Conservation (phyloP, 179 eudicot genomes). For the Corrigiola litoralis region DNA sequence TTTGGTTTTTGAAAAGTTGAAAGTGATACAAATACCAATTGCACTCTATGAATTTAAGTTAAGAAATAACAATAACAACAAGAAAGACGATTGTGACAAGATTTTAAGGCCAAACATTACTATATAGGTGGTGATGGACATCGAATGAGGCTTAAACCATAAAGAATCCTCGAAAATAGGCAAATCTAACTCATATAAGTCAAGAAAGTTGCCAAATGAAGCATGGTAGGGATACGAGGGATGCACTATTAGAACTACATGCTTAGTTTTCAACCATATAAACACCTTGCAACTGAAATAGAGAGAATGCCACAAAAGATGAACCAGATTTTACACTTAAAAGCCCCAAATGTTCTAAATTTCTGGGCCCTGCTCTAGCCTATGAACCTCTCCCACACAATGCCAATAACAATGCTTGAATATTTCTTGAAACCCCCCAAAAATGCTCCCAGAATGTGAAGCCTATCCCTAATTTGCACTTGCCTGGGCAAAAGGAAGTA, state of each 20-base stretch:
- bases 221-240: background rate
- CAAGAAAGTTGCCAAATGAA: background rate
- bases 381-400: background rate
- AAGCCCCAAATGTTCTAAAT: constrained; percentile 5
- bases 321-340: constrained; percentile 18
- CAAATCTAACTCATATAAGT: too few species aligned
- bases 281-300: constrained; percentile 16
- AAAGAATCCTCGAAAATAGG: too few species aligned
- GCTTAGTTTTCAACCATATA: constrained; percentile 14
- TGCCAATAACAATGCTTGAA: constrained; percentile 11
- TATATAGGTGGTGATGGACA: too few species aligned
- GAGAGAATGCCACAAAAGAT: constrained; percentile 24
- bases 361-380: constrained; percentile 1
- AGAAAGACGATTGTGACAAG: too few species aligned
- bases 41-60: background rate
- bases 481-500: constrained; percentile 19
- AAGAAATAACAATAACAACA: too few species aligned
- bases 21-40: background rate
- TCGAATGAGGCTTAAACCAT: too few species aligned
- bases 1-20: too few species aligned
- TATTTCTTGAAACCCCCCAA: constrained; percentile 11
- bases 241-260: constrained; percentile 5
- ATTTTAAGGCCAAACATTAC: too few species aligned
- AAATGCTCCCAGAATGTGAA: constrained; percentile 24
- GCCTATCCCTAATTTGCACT: constrained; percentile 26